phyloP scores from a whole-genome alignment of 352 stramenopile species.

The Phytophthora cryptogea region DNA sequence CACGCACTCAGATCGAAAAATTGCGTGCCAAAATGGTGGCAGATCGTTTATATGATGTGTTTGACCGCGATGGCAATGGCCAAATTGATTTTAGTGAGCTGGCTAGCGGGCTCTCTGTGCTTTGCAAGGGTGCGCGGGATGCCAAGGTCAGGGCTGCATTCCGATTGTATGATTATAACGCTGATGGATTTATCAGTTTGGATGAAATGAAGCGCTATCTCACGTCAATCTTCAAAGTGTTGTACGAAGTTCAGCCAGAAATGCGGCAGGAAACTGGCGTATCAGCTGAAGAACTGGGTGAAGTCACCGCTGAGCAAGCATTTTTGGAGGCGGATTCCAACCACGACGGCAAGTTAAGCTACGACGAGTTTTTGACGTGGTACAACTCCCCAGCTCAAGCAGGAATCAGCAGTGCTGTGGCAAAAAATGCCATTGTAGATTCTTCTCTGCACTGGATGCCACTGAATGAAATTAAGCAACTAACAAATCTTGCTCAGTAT shows the following conservation, averaged over 20 bases:
- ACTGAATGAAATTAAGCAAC: constrained; percentile 80
- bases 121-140: constrained; percentile 81
- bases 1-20: constrained; percentile 66
- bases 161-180: constrained; percentile 86
- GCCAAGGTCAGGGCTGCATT: constrained; percentile 88
- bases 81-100: constrained; percentile 89
- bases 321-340: constrained; percentile 86
- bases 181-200: constrained; percentile 82
- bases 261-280: constrained; percentile 72
- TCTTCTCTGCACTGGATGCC: constrained; percentile 83
- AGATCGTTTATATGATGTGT: constrained; percentile 80
- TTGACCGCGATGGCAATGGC: constrained; percentile 79
- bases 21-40: constrained; percentile 69
- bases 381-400: constrained; percentile 76
- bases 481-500: constrained; percentile 80
- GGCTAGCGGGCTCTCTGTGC: constrained; percentile 78
- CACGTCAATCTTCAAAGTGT: constrained; percentile 85
- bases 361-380: constrained; percentile 89
- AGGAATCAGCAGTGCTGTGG: constrained; percentile 69
- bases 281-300: constrained; percentile 70
- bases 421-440: constrained; percentile 76
- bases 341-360: constrained; percentile 81
- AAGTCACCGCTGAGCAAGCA: constrained; percentile 83
- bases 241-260: constrained; percentile 84
- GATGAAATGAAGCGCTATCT: constrained; percentile 90